A percentile compares a stretch with the other conserved stretches of the same genome.
Conservation (phyloP, 805 yeast species). For the Saccharomycopsis schoenii region DNA sequence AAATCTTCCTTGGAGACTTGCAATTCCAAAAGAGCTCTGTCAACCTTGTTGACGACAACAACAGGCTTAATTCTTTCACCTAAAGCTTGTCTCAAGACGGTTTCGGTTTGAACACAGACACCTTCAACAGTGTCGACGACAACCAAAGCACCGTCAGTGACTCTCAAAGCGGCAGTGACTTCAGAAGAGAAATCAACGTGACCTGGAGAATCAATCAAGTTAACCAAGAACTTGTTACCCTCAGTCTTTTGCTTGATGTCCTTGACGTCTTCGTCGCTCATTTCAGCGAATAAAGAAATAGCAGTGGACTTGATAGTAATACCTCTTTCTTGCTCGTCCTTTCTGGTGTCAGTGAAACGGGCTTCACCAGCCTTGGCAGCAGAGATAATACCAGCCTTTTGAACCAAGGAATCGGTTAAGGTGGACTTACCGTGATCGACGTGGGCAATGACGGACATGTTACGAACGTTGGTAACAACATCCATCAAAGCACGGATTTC, state of each 20-base stretch:
- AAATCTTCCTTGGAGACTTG: conserved; percentile 98
- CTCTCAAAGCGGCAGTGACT: conserved; percentile 99
- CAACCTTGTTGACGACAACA: conserved; percentile 97
- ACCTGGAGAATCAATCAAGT: conserved; percentile 99
- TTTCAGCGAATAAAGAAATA: conserved; percentile 86
- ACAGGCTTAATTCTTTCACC: conserved; percentile 99
- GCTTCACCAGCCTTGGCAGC: conserved; percentile 99
- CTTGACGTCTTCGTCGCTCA: conserved; percentile 76
- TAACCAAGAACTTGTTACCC: conserved; percentile 92
- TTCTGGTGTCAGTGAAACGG: conserved; percentile 99
- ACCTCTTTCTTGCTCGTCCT: conserved; percentile 99
- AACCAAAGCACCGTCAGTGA: conserved; percentile 99
- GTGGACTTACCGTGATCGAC: conserved; percentile 99
- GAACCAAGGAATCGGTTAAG: conserved; percentile 97
- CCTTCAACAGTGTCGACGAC: conserved; percentile 99
- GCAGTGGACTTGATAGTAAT: conserved; percentile 99
- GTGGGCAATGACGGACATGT: conserved; percentile 99
- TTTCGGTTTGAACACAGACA: conserved; percentile 99
- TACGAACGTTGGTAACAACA: conserved; percentile 99
- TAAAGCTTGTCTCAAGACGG: conserved; percentile 97
- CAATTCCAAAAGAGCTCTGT: conserved; percentile 97
- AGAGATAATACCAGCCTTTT: conserved; percentile 98
- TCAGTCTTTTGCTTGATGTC: conserved; percentile 79
- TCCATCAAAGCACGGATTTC: conserved; percentile 98
- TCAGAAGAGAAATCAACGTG: conserved; percentile 99